Evolutionary conservation across 805 yeast genomes (phyloP), one percentile per base, ranked within the genome.

Genomic region (Kodamaea hsintzibuensis): DNA sequence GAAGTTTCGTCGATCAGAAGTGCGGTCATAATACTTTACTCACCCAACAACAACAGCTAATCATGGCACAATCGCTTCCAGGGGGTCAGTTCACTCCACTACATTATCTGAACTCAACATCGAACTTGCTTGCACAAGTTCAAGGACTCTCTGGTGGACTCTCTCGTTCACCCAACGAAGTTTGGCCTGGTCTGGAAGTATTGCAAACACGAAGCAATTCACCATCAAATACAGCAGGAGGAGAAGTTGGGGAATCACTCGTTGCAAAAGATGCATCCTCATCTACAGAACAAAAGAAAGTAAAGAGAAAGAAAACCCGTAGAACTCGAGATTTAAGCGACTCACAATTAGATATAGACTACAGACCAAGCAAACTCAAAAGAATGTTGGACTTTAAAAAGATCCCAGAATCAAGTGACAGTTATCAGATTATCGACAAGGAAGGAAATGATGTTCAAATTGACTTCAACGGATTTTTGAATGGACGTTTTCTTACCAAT

Each of bases 401-500:
- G 46, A 38, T 57, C 42, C 53, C 58, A 2, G 50, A 54, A 14
- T 49, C 57, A 14, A 56, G 54, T 38, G 62, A 68, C 42, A 38
- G 44, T 12, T 67, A 60, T 55, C 62, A 60, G 39, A 60, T 74
- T 2, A 60, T 71, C 3, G 78, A 73, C 55, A 61, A 61, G 47
- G 61, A 67, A 45, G 67, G 65, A 27, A 63, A 66, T 46, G 67
- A 60, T 46, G 62, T 72, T 5, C 43, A 46, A 6, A 51, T 70
- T 13, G 63, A 62, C 5, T 64, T 72, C 37, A 61, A 59, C 40
- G 80, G 79, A 5, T 76, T 76, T 52, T 64, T 78, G 33, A 73
- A 71, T 54, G 82, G 81, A 2, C 63, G 77, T 49, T 74, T 77
- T 50, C 59, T 74, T 45, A 73, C 79, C 3, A 73, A 75, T 57